These are phyloP conservation scores for Parasarocladium wereldwijsianum DNA, from an alignment of 2,329 filamentous ascomycete species.

Conservation along the genomic window DNA sequence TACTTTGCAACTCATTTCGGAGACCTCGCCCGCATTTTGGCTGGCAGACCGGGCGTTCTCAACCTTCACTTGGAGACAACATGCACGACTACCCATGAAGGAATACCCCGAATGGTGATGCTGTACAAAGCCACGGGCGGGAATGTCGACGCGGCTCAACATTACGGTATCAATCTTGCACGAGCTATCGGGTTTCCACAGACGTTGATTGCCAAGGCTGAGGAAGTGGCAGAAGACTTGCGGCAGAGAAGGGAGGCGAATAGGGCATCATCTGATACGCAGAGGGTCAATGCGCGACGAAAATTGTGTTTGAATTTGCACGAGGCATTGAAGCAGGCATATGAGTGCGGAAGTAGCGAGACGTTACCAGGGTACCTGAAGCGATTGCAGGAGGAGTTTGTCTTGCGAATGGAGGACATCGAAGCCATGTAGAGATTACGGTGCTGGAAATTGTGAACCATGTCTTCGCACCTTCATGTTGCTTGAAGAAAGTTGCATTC, in stretches of 20 bases:
- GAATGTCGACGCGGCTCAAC: constrained; percentile 44
- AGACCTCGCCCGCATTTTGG: constrained; percentile 63
- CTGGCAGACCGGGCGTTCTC: constrained; percentile 61
- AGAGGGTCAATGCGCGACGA: constrained; percentile 46
- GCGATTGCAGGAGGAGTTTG: constrained; percentile 55
- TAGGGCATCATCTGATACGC: constrained; percentile 41
- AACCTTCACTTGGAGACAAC: constrained; percentile 71
- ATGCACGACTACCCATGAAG: constrained; percentile 32
- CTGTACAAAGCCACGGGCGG: constrained; percentile 71
- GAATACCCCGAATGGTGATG: constrained; percentile 59
- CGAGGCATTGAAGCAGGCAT: constrained; percentile 57
- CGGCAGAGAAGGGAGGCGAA: constrained; percentile 40
- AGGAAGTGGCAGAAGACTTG: constrained; percentile 48
- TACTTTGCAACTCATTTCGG: constrained; percentile 94
- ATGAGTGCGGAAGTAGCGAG: constrained; percentile 45
- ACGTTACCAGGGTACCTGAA: constrained; percentile 29
- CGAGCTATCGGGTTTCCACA: constrained; percentile 58
- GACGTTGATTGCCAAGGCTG: constrained; percentile 52
- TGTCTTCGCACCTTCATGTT: no score
- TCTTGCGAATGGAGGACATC: constrained; percentile 52
- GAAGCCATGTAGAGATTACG: constrained; percentile 29
- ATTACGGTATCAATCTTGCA: constrained; percentile 78
- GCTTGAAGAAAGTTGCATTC: no score
- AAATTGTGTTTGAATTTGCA: constrained; percentile 60
- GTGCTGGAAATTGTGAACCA: no score